A percentile compares a stretch with the other conserved stretches of the same genome.
Conservation (phyloP, 257 asterid species). For the Rehmannia glutinosa region DNA sequence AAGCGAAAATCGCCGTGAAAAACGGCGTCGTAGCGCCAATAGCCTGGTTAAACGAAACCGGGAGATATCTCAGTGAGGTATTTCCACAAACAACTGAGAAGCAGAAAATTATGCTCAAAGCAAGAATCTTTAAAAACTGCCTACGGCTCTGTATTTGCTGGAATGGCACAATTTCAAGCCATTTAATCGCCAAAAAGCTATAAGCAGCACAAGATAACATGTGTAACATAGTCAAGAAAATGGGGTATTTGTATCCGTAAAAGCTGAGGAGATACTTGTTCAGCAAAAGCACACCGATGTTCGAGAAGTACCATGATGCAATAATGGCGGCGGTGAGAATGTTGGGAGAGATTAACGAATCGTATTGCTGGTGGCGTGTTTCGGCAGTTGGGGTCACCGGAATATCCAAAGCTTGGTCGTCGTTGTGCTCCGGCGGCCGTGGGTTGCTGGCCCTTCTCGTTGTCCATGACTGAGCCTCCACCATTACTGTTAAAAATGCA, state of each 20-base stretch:
- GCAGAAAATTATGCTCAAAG: conserved; percentile 66
- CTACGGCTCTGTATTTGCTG: conserved; percentile 78
- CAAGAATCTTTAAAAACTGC: conserved; percentile 82
- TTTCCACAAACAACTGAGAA: conserved; percentile 96
- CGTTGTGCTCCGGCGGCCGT: conserved; percentile 57
- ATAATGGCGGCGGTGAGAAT: conserved; percentile 62
- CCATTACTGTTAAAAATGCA: too few relatives aligned
- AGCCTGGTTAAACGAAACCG: conserved; percentile 91
- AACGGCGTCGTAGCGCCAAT: conserved; percentile 96
- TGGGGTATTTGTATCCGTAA: conserved; percentile 79
- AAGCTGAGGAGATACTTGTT: conserved; percentile 90
- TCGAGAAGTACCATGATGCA: conserved; percentile 86
- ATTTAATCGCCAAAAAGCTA: conserved; percentile 61
- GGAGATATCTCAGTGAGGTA: conserved; percentile 83
- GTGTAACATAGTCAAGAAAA: conserved; percentile 91
- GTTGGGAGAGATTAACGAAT: conserved; percentile 43
- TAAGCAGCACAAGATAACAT: conserved; percentile 80
- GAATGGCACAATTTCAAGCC: conserved; percentile 85
- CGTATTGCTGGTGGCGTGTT: conserved; percentile 49
- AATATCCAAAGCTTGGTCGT: conserved; percentile 73
- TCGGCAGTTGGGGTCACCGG: conserved; percentile 95
- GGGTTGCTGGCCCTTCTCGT: conserved; percentile 95
- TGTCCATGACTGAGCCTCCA: conserved; percentile 95
- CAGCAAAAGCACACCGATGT: conserved; percentile 80
- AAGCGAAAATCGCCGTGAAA: conserved; percentile 90